Evolutionary conservation across 1,284 basidiomycete species (phyloP).

Genomic region (Mycosarcoma mackinlayi): DNA sequence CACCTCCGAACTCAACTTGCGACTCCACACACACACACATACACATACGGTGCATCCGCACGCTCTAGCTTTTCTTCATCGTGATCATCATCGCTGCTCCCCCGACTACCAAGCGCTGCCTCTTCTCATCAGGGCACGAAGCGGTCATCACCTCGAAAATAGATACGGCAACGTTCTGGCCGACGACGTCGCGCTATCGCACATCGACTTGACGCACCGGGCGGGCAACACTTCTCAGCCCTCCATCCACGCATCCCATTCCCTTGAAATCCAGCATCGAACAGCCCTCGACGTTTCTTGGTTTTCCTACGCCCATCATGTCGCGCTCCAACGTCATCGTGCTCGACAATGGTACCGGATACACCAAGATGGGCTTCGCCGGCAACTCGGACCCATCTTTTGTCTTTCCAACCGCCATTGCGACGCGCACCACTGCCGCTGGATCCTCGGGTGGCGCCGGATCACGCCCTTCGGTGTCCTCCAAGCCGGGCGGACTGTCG

Average conservation of each 20-base stretch:
- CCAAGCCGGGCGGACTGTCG: conserved; percentile 75
- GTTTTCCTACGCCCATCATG: conserved; percentile 38
- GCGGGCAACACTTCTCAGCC: not conserved
- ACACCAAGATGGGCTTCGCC: conserved; percentile 97
- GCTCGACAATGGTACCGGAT: conserved; percentile 93
- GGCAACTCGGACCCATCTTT: conserved; percentile 99
- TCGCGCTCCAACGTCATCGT: conserved; percentile 67
- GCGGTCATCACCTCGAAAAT: not conserved
- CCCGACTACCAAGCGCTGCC: too few species aligned
- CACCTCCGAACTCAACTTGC: not conserved
- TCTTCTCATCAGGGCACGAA: too few species aligned
- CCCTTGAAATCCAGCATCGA: not conserved
- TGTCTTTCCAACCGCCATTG: conserved; percentile 68
- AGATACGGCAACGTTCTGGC: too few species aligned
- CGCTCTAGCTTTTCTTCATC: not conserved
- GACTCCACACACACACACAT: conserved; percentile 10
- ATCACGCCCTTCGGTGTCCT: conserved; percentile 76
- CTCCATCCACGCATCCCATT: not conserved
- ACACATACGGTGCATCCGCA: too few species aligned
- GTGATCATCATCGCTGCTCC: not conserved
- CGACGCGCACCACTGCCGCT: conserved; percentile 60
- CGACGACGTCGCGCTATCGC: too few species aligned
- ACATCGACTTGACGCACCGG: too few species aligned
- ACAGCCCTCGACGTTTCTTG: not conserved
- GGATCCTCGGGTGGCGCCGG: conserved; percentile 67